Conservation (phyloP, 768 basidiomycete species). For the Trametes cingulata region DNA sequence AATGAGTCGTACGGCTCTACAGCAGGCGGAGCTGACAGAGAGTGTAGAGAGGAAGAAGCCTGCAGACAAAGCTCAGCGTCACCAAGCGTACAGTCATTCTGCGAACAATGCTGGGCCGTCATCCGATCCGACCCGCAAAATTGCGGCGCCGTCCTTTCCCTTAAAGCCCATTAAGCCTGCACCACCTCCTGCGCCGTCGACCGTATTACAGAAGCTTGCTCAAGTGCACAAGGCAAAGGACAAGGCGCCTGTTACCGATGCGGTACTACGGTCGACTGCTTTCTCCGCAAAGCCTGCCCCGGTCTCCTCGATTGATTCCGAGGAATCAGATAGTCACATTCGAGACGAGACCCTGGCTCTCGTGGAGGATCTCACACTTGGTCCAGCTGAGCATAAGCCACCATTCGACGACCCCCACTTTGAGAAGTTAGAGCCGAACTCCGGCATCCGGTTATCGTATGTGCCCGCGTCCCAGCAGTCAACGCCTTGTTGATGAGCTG, state of each 20-base stretch:
- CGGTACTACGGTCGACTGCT: conserved; percentile 25
- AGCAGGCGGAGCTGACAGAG: neutral
- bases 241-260: neutral
- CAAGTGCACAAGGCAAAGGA: conserved; percentile 14
- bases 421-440: conserved; percentile 84
- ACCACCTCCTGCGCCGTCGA: conserved; percentile 46
- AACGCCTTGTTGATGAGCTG: neutral
- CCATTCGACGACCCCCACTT: conserved; percentile 76
- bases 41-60: conserved; percentile 47
- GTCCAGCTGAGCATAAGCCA: conserved; percentile 74
- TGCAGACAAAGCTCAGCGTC: conserved; percentile 25
- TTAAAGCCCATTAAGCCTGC: neutral
- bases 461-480: conserved; percentile 33
- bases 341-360: conserved; percentile 68
- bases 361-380: conserved; percentile 74
- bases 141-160: neutral
- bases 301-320: neutral
- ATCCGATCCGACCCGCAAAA: neutral
- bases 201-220: conserved; percentile 53
- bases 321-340: conserved; percentile 8
- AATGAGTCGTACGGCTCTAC: neutral
- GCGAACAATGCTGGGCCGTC: neutral
- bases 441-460: conserved; percentile 80
- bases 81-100: neutral
- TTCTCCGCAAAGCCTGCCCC: conserved; percentile 23